Conservation (phyloP, 495 filamentous ascomycete genomes). For the Penicillium turbatum region DNA sequence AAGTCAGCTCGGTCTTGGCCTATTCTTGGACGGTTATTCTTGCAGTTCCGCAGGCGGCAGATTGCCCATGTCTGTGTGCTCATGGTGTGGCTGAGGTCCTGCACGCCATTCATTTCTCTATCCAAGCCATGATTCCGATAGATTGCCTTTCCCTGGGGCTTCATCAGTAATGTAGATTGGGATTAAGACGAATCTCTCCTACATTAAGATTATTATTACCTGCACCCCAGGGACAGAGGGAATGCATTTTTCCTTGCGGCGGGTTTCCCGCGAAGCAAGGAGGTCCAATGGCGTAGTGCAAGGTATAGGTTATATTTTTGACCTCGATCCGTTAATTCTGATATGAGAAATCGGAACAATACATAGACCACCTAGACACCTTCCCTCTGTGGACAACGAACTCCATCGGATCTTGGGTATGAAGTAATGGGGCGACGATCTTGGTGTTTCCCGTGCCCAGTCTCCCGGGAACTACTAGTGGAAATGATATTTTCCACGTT, state of each 20-base stretch:
- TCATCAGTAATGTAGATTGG: background rate
- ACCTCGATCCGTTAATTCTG: background rate
- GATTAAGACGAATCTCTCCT: background rate
- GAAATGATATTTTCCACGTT: background rate
- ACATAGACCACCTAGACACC: background rate
- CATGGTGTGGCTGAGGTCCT: conserved; percentile 2
- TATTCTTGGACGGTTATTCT: background rate
- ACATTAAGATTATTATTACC: background rate
- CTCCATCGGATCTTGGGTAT: conserved; percentile 5
- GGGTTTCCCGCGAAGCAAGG: background rate
- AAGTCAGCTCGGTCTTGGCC: conserved; percentile 7
- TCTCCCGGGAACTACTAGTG: conserved; percentile 12
- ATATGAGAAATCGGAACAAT: background rate
- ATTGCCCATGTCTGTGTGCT: background rate
- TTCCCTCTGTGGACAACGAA: background rate
- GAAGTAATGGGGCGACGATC: conserved; percentile 11
- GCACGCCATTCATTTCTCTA: background rate
- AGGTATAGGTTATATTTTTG: background rate
- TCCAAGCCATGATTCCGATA: background rate
- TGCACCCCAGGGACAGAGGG: background rate
- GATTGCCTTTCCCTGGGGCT: background rate
- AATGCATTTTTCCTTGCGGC: background rate
- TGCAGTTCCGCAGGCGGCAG: background rate
- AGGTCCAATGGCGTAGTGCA: background rate
- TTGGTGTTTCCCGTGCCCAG: conserved; percentile 21